Evolutionary conservation across 2,329 filamentous ascomycete genomes (phyloP), one percentile per base, ranked within the genome.

Genomic region (Scedosporium boydii): DNA sequence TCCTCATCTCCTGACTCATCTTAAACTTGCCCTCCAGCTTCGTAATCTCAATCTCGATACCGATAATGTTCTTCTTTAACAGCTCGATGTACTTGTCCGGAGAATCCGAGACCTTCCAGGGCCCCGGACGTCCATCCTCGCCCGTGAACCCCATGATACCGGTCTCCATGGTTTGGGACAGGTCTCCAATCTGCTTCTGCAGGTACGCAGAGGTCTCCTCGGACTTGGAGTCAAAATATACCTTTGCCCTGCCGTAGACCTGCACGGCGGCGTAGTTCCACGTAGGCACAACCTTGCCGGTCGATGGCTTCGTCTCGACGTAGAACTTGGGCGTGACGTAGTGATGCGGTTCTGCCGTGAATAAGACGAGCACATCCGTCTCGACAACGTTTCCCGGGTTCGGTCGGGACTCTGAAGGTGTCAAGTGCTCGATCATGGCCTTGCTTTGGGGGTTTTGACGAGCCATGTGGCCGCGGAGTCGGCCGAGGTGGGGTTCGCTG

Each of bases 321-420:
- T 89, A 89, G 72, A 88, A 89, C 64, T 87, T 86, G 1, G 87
- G 85, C 0, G 87, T 88, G 4, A 89, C 80, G 67, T 89, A 89
- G 72, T 87, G 83, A 42, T 88, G 80, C 1, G 76, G 70, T 0
- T 77, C 77, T 2, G 29, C 46, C 55, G 78, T 88, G 76, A 90
- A 89, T 16, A 88, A 74, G 3, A 89, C 75, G 34, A 86, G 70
- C 1, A 89, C 84, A 62, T 88, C 85, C 41, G 84, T 70, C 62
- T 77, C 71, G 29, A 80, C 71, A 34, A 72, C 61, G 46, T 69
- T 68, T 65, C 65, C 64, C 34, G 67, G 16, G 3, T 23, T 56
- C 64, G 58, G 62, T 61, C 38, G 48, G 56, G 6, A 42, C 65
- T 58, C 51, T 4, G 51, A 55, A 16, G 51, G 51, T 4, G 67